phyloP scores from a whole-genome alignment of 257 asterid genomes.

The Handroanthus guayacan region DNA sequence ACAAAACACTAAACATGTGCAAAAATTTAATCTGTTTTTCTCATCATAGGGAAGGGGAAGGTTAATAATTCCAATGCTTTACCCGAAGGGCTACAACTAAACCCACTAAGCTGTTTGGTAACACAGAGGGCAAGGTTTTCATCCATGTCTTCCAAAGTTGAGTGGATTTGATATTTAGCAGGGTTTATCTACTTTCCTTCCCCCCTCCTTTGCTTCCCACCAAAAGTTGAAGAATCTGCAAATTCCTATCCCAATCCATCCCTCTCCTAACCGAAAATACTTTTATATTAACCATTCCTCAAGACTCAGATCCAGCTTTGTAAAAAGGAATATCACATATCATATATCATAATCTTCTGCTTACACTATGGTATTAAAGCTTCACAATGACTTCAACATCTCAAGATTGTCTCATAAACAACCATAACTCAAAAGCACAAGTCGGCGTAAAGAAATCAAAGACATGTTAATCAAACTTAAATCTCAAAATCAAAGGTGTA shows the following conservation, averaged over 20 bases:
- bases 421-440: not conserved
- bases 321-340: not conserved
- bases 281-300: not conserved
- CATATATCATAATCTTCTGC: not conserved
- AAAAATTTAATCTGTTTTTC: not conserved
- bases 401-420: not conserved
- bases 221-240: conserved; percentile 11
- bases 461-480: not conserved
- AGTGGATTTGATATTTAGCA: not conserved
- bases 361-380: not conserved
- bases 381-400: not conserved
- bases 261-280: conserved; percentile 18
- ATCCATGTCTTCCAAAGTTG: not conserved
- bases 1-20: not conserved
- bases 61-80: not conserved
- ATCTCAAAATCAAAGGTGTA: conserved; percentile 24
- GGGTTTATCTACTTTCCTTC: not conserved
- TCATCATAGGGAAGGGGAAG: not conserved
- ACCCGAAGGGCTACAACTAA: not conserved
- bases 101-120: not conserved
- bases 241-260: not conserved
- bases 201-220: not conserved
- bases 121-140: not conserved
- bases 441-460: not conserved
- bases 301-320: conserved; percentile 10